Evolutionary conservation across 345 rosid species (phyloP).

Genomic region (Moricandia moricandioides): DNA sequence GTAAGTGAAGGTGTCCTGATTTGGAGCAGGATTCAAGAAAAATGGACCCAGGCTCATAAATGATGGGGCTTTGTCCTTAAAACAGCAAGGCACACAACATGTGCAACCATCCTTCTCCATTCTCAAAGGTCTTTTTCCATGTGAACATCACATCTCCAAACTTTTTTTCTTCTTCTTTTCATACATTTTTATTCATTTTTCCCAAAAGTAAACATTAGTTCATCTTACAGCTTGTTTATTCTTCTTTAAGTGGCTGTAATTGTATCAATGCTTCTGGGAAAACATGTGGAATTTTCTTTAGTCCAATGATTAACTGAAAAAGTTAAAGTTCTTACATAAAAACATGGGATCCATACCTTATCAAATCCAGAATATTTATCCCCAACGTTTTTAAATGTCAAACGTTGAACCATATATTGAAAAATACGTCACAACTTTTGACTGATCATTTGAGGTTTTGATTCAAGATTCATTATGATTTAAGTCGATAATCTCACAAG

Average conservation of each 20-base stretch:
- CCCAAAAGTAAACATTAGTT: conserved; percentile 5
- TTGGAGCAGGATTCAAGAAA: conserved; percentile 29
- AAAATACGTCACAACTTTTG: not conserved
- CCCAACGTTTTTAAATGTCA: not conserved
- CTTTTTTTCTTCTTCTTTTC: not conserved
- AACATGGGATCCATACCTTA: not conserved
- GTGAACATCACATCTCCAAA: conserved; percentile 35
- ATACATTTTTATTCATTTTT: not conserved
- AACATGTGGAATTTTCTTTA: not conserved
- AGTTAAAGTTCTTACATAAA: not conserved
- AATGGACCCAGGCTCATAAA: conserved; percentile 33
- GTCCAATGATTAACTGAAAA: conserved; percentile 1
- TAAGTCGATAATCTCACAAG: not conserved
- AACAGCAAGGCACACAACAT: conserved; percentile 35
- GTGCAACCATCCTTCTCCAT: conserved; percentile 36
- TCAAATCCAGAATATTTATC: not conserved
- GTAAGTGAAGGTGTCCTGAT: conserved; percentile 30
- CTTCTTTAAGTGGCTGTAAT: not conserved
- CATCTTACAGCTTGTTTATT: conserved; percentile 28
- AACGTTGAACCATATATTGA: not conserved
- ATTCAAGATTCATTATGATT: not conserved
- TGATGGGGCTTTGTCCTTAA: conserved; percentile 29
- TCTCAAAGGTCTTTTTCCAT: conserved; percentile 27
- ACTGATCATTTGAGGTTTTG: not conserved
- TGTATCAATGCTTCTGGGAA: not conserved